Percentiles rank a stretch among this genome's conserved stretches.
Conservation (phyloP, 2,329 filamentous ascomycete genomes). For the Monascus ruber region DNA sequence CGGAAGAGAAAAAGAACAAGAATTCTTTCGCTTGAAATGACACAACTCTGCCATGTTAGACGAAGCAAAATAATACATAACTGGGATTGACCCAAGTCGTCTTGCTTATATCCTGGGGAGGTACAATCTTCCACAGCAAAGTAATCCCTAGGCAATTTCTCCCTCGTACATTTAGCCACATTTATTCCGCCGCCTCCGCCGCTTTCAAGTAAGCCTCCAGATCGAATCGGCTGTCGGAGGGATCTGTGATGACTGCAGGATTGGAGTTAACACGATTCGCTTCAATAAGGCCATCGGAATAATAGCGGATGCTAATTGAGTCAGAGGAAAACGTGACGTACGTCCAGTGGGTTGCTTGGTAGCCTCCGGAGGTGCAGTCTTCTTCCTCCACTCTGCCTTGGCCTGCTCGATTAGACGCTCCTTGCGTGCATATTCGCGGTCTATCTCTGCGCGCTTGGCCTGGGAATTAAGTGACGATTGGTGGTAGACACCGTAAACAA, state of each 20-base stretch:
- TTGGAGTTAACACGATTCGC: constrained; percentile 8
- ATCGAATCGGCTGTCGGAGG: constrained; percentile 81
- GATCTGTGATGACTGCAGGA: constrained; percentile 57
- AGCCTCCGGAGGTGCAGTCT: constrained; percentile 45
- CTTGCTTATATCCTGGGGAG: constrained; percentile 21
- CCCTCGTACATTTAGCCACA: constrained; percentile 11
- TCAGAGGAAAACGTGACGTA: constrained; percentile 13
- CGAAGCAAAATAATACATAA: constrained; percentile 33
- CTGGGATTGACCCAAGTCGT: constrained; percentile 20
- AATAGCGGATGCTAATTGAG: neutral
- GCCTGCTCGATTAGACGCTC: constrained; percentile 83
- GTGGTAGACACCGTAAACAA: constrained; percentile 94
- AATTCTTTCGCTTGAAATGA: constrained; percentile 32
- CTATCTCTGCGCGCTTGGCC: constrained; percentile 57
- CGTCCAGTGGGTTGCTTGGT: constrained; percentile 24
- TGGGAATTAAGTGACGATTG: constrained; percentile 67
- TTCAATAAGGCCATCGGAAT: neutral
- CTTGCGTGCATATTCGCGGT: constrained; percentile 85
- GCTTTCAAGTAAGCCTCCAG: constrained; percentile 71
- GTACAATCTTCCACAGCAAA: constrained; percentile 20
- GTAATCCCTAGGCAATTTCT: constrained; percentile 19
- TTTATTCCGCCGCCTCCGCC: constrained; percentile 32
- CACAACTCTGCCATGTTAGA: constrained; percentile 29
- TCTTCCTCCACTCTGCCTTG: constrained; percentile 81
- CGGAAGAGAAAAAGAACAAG: constrained; percentile 19